Evolutionary conservation across 345 rosid species (phyloP), one percentile per base, ranked within the genome.

Genomic region (Rhodamnia rubescens): DNA sequence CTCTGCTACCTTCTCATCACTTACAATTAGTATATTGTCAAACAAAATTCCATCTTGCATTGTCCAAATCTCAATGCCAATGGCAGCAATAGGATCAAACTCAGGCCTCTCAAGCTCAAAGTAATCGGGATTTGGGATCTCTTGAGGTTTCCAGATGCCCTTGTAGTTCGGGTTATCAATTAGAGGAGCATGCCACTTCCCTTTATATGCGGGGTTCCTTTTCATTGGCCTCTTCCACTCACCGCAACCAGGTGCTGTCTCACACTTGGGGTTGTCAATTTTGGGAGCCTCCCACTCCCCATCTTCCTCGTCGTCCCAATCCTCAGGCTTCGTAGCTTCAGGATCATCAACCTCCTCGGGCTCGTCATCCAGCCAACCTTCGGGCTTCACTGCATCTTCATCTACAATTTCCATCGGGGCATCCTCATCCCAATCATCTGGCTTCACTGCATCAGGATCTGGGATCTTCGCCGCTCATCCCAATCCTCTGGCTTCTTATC

Each of bases 231-330:
- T 92, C 87, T 87, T 89, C 95, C 95, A 93, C 81, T 89, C 87
- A 69, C 95, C 95, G 56, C 95, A 93, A n/a, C 95, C 95, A 21
- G 94, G 93, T 6, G 91, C 91, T 11, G 29, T 6, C 85, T 86
- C 89, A 81, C 95, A 93, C 85, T 88, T 91, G 21, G 90, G 91
- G 84, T 93, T 93, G 47, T 64, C 86, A 47, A 89, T 84, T 87
- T 88, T 92, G 47, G 93, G 95, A 15, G 94, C 87, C 82, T 92
- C 93, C 92, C 92, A 93, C 74, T 87, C 90, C 83, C 95, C 95
- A 87, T 93, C 95, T 85, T 93, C 95, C 83, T 92, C 93, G 15
- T 93, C 95, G 83, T 92, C 90, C 95, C 94, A 93, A 85, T 92
- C 93, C 86, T 91, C 94, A 1, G 94, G 94, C 87, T 90, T 93